These are phyloP conservation scores for Phytopythium montanum DNA, from an alignment of 352 stramenopile genomes.

Conservation along the genomic window DNA sequence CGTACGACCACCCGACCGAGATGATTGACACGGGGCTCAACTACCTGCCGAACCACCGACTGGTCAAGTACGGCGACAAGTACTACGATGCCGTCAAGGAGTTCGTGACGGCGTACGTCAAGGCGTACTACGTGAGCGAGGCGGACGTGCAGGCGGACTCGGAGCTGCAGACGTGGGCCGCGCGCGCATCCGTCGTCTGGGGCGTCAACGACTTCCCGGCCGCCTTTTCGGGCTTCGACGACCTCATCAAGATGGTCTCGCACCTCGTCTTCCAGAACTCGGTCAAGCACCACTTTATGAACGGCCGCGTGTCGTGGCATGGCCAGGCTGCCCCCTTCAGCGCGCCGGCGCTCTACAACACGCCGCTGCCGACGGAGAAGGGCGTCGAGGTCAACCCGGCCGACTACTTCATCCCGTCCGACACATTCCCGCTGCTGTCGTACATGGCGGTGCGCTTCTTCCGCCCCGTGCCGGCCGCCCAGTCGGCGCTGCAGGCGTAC, in stretches of 20 bases:
- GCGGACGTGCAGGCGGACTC: constrained; percentile 6
- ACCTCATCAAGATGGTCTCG: constrained; percentile 23
- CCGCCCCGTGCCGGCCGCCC: neutral
- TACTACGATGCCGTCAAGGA: constrained; percentile 29
- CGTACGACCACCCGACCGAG: too few relatives aligned
- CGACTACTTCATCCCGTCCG: constrained; percentile 52
- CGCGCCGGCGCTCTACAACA: too few relatives aligned
- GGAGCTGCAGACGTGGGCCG: constrained; percentile 27
- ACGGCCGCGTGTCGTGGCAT: constrained; percentile 37
- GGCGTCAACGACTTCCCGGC: constrained; percentile 32
- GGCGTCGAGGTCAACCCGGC: constrained; percentile 19
- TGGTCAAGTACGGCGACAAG: constrained; percentile 17
- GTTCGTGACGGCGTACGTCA: constrained; percentile 38
- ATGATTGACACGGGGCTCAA: constrained; percentile 15
- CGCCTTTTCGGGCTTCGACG: constrained; percentile 10
- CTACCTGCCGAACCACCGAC: constrained; percentile 13
- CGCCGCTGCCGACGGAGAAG: constrained; percentile 25
- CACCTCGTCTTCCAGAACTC: constrained; percentile 36
- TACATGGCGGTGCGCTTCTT: constrained; percentile 4
- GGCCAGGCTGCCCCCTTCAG: constrained; percentile 21
- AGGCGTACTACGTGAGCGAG: constrained; percentile 28
- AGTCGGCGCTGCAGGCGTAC: constrained; percentile 15
- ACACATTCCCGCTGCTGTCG: constrained; percentile 16
- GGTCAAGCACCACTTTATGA: constrained; percentile 47
- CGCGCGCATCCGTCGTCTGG: constrained; percentile 17